Evolutionary conservation across 768 basidiomycete genomes (phyloP).

Genomic region (Dacryopinax primogenitus): DNA sequence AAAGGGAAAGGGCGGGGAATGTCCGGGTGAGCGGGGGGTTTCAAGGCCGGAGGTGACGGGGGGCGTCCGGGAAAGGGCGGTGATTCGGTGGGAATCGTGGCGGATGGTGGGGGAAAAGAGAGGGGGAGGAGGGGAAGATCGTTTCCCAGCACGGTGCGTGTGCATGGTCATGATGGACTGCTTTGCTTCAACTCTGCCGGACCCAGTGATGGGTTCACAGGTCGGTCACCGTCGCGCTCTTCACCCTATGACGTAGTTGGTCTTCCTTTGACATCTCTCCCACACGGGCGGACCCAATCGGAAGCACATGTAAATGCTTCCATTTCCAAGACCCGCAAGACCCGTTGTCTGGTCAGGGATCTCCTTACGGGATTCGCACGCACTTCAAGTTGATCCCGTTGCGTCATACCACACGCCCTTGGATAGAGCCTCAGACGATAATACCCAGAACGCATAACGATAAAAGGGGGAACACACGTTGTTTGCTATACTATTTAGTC

Average conservation of each 20-base stretch:
- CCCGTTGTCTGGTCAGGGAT: background rate
- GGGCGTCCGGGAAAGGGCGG: background rate
- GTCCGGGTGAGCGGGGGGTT: background rate
- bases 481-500: background rate
- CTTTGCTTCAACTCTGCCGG: background rate
- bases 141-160: background rate
- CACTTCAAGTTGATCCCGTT: background rate
- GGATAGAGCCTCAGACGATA: too few species aligned
- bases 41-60: background rate
- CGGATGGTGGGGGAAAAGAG: background rate
- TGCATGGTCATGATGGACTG: background rate
- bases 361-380: background rate
- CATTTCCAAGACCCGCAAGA: too few species aligned
- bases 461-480: background rate
- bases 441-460: too few species aligned
- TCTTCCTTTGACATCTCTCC: background rate
- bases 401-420: too few species aligned
- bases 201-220: background rate
- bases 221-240: background rate
- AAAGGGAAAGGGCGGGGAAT: background rate
- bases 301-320: too few species aligned
- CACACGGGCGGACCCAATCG: background rate
- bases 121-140: background rate
- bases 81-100: background rate
- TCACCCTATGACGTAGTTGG: constrained; percentile 1